Evolutionary conservation across 2,329 filamentous ascomycete genomes (phyloP), one percentile per base, ranked within the genome.

Genomic region (Dactylellina leptospora): DNA sequence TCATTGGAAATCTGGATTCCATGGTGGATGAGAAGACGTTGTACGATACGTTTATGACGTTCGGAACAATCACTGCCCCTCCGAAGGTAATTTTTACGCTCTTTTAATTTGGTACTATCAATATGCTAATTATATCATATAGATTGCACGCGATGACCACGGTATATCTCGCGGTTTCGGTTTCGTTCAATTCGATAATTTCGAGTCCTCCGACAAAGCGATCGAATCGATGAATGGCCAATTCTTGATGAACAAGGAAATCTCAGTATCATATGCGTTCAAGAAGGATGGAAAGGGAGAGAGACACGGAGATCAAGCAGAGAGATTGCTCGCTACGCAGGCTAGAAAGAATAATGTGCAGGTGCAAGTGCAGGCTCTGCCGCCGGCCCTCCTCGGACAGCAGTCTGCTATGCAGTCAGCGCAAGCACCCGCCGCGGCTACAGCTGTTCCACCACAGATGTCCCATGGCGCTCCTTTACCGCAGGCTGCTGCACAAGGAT

Each of bases 211-310:
- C 9, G 95, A 99, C 78, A 89, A 91, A 74, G 93, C 95, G 42
- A 91, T 96, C 74, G 85, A 88, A 75, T 95, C 93, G 79, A 93
- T 99, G 90, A 90, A 96, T 79, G 92, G 92, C 55, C 93, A 97
- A 82, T 97, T 95, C 81, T 87, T 99, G 72, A 93, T 96, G 84
- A 96, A 95, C 84, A 96, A 96, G 82, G 91, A 96, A 80, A 90
- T 97, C 76, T 91, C 90, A 1, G 95, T 99, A 45, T 93, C 97
- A 81, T 99, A 97, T 80, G 95, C 95, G 38, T 97, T 96, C 85
- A 99, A 99, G 85, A 97, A 97, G 82, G 95, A 99, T 78, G 95
- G 95, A 76, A 96, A 96, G 82, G 93, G 93, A 76, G 93, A 97
- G 82, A 85, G 95, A 68, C 95, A 99, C 79, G 95, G 95, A 77